Conservation (phyloP, 2,329 filamentous ascomycete species). For the Microdochium trichocladiopsis region DNA sequence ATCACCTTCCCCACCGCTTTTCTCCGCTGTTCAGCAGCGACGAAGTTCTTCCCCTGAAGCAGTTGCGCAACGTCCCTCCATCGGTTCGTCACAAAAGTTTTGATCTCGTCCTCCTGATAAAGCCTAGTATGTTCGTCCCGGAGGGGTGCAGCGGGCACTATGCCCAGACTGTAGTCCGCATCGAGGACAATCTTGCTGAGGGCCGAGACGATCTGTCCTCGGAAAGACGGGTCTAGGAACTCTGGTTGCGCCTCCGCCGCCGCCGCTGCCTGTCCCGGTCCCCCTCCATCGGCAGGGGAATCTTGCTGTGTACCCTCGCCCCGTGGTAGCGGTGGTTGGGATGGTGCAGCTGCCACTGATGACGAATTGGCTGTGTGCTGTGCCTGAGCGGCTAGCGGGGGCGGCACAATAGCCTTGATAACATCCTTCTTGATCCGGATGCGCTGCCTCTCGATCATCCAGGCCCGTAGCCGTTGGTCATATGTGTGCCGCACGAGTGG, state of each 20-base stretch:
- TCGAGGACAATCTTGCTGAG: background rate
- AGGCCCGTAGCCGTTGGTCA: constrained; percentile 29
- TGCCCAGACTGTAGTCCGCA: background rate
- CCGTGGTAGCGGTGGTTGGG: too few species aligned
- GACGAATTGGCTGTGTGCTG: too few species aligned
- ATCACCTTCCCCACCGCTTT: background rate
- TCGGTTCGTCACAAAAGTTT: background rate
- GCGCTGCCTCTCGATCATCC: constrained; percentile 29
- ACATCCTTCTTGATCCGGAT: constrained; percentile 36
- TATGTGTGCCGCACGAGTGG: constrained; percentile 32
- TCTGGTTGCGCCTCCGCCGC: background rate
- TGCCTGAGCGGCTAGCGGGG: constrained; percentile 9
- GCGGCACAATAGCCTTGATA: constrained; percentile 30
- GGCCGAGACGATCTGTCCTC: background rate
- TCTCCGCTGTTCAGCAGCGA: background rate
- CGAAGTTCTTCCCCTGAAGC: background rate
- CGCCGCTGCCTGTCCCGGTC: constrained; percentile 7
- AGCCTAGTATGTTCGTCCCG: background rate
- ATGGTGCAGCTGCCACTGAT: too few species aligned
- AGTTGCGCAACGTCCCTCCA: background rate
- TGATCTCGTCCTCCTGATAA: background rate
- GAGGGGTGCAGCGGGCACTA: background rate
- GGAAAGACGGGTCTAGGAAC: background rate
- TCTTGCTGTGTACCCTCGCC: too few species aligned
- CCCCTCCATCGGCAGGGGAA: constrained; percentile 22